Evolutionary conservation across 257 asterid genomes (phyloP), one percentile per base, ranked within the genome.

Genomic region (Vinca minor): DNA sequence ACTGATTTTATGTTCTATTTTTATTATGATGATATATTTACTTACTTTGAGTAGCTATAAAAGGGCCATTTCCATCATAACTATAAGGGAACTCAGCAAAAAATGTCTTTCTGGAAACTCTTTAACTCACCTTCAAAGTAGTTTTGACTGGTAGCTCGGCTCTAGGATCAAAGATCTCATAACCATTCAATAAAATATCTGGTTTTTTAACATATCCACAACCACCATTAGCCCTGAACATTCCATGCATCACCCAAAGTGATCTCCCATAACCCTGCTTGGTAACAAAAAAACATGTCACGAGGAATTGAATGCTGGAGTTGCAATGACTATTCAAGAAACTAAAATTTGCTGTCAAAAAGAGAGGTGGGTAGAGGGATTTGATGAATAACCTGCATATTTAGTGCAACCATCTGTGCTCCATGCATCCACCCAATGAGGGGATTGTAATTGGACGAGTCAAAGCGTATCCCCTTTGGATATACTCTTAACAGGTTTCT

Each of bases 371-470:
- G 26, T n/a, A 21, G 28, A 20, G 21, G 56, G n/a, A 66, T 55
- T 5, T 64, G 55, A 66, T 57, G 36, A 17, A 80, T 54, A 73
- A 87, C 96, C 96, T 91, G 96, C 98, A 91, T 87, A 70, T 91
- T 91, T 81, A 87, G 84, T 68, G 98, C 96, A 62, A 91, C 94
- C 98, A 91, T 85, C 74, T 91, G 98, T 62, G 98, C 96, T 79
- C 98, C 98, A 70, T 87, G 96, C 66, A 77, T 69, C 98, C 98
- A 91, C 48, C 87, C 98, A 66, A 87, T 76, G 23, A 91, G 81
- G 52, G 98, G 98, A 74, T 91, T 88, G 76, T 91, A 91, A 75
- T 91, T 91, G 77, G 98, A 91, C n/a, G 98, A 87, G 80, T 84
- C 82, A 35, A 91, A 52, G 54, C 98, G 94, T 68, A 73, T 86